A percentile compares a stretch with the other conserved stretches of the same genome.
Evolutionary conservation across 345 rosid species (phyloP).

Genomic region (Chamaenerion angustifolium): DNA sequence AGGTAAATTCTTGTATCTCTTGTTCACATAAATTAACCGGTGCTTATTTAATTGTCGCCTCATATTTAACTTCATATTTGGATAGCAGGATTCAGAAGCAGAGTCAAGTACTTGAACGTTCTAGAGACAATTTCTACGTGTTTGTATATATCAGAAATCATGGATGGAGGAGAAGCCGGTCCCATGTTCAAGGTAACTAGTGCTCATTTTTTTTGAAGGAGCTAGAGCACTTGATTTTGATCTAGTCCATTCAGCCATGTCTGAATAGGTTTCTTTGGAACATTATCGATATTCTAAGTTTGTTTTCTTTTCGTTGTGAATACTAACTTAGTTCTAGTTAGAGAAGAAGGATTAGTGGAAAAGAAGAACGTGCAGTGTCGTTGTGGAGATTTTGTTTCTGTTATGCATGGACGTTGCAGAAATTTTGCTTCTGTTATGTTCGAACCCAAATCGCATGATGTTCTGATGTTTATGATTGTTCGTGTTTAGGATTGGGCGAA

Average conservation of each 20-base stretch:
- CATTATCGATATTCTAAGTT: slow-evolving; percentile 11
- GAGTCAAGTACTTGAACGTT: slow-evolving; percentile 65
- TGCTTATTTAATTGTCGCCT: background rate
- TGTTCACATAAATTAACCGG: background rate
- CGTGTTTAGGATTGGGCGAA: no score
- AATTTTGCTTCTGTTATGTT: no score
- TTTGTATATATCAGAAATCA: slow-evolving; percentile 79
- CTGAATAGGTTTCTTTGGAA: slow-evolving; percentile 65
- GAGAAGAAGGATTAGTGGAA: no score
- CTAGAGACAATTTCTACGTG: slow-evolving; percentile 70
- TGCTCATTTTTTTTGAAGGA: background rate
- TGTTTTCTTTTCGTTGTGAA: no score
- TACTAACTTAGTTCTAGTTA: no score
- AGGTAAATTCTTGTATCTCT: slow-evolving; percentile 30
- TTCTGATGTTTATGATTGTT: no score
- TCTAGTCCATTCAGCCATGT: no score
- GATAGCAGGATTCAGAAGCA: slow-evolving; percentile 75
- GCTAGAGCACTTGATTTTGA: background rate
- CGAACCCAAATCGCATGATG: no score
- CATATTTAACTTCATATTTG: slow-evolving; percentile 11
- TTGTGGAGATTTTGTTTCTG: no score
- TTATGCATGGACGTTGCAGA: no score
- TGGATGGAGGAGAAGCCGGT: slow-evolving; percentile 53
- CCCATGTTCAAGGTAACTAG: slow-evolving; percentile 75
- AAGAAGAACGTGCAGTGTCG: no score